Base-by-base conservation (phyloP, 2,329 filamentous ascomycete species). In the Apiospora rasikravindrae region DNA sequence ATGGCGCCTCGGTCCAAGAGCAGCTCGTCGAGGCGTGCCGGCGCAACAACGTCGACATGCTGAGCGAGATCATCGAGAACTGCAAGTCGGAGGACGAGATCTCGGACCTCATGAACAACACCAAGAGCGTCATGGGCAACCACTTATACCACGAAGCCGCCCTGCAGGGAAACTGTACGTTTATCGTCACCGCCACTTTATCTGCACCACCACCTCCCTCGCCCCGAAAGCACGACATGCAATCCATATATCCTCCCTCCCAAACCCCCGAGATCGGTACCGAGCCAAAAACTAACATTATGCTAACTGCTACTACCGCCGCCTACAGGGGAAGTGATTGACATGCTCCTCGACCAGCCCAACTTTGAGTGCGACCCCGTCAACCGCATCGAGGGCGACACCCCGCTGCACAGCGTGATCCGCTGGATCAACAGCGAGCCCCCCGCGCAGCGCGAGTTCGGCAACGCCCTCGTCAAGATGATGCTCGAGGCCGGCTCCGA, bases 21-120 rank as follows among this genome's bases (percentile, higher is more conserved):
- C 89, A 94, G 79, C 89, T 98, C 77, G 90, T 98, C 83, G 96
- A 97, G 86, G 94, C 96, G 78, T 97, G 94, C 85, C 94, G 96
- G 74, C 90, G 95, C 80, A 96, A 98, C 88, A 98, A 98, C 84
- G 91, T 91, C 76, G 92, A 96, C 70, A 90, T 98, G 73, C 90
- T 98, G 71, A 84, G 89, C 77, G 92, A 96, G 78, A 88, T 95
- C 72, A 87, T 98, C 76, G 84, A 88, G 57, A 84, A 85, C 75
- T 85, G 89, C 79, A 88, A 89, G 75, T 83, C 85, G 72, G 90
- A 92, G 71, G 87, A 90, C 73, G 87, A 93, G 78, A 90, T 94
- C 73, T 91, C 95, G 45, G 82, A 89, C 69, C 91, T 97, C 76
- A 90, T 99, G 81, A 99, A 99, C 86, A 88, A 90, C 67, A 94